These are phyloP conservation scores for Warburgia ugandensis DNA, from an alignment of 164 flowering plant genomes.

Conservation along the genomic window DNA sequence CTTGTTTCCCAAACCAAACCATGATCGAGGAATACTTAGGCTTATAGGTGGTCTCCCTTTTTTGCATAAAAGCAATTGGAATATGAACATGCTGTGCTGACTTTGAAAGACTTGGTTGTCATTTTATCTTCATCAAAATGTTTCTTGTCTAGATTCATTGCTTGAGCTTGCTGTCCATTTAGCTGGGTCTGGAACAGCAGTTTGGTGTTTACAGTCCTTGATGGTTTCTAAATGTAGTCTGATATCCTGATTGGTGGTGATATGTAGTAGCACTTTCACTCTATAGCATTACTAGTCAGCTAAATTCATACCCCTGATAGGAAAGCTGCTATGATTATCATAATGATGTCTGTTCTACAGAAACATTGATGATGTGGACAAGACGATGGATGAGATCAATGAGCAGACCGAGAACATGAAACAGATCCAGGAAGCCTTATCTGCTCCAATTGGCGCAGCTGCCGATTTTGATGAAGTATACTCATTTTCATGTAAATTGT, in stretches of 20 bases:
- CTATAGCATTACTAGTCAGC: background rate
- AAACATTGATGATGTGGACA: slow-evolving; percentile 13
- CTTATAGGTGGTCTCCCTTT: background rate
- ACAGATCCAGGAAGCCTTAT: slow-evolving; percentile 13
- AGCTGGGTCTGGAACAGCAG: too few relatives aligned
- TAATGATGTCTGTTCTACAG: slow-evolving; percentile 1
- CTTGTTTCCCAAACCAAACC: background rate
- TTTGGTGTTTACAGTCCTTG: background rate
- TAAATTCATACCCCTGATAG: background rate
- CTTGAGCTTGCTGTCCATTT: too few relatives aligned
- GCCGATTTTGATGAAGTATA: slow-evolving; percentile 12
- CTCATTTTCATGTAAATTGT: background rate
- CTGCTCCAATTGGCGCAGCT: slow-evolving; percentile 10
- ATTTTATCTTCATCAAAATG: background rate
- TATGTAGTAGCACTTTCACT: too few relatives aligned
- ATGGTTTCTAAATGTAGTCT: background rate
- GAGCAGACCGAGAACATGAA: slow-evolving; percentile 14
- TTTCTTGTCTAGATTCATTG: background rate
- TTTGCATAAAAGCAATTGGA: background rate
- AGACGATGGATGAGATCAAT: slow-evolving; percentile 11
- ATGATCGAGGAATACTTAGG: background rate
- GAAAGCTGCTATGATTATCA: background rate
- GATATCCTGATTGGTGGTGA: background rate
- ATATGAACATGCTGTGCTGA: background rate
- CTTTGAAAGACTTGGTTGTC: background rate